A percentile compares a stretch with the other conserved stretches of the same genome.
Conservation (phyloP, 164 flowering plant genomes). For the Dillenia suffruticosa region DNA sequence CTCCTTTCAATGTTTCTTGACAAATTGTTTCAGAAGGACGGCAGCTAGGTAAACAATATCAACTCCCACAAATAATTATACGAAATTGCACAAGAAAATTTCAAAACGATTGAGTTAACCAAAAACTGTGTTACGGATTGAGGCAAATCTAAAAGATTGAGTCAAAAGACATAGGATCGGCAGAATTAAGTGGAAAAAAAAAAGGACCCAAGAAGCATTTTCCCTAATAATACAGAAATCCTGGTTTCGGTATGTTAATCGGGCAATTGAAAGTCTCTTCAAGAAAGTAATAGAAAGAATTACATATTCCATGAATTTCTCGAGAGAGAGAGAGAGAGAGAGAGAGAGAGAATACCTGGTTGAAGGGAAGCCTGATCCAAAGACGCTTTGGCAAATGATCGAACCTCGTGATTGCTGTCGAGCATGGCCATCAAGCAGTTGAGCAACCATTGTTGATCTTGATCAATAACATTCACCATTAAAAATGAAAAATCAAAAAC, state of each 20-base stretch:
- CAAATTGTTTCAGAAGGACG: constrained; percentile 85
- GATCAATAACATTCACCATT: constrained; percentile 33
- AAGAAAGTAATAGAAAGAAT: neutral
- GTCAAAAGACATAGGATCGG: constrained; percentile 11
- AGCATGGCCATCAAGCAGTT: constrained; percentile 82
- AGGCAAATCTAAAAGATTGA: neutral
- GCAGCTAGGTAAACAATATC: constrained; percentile 79
- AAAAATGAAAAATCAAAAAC: too few relatives aligned
- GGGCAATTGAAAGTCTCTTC: neutral
- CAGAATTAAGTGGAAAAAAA: constrained; percentile 65
- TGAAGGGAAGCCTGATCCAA: constrained; percentile 83
- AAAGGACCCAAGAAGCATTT: constrained; percentile 64
- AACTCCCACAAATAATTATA: constrained; percentile 36
- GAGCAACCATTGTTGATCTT: constrained; percentile 90
- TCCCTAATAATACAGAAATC: constrained; percentile 25
- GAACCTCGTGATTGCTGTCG: constrained; percentile 68
- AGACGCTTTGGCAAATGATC: constrained; percentile 83
- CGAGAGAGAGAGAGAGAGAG: too few relatives aligned
- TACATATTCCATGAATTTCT: too few relatives aligned
- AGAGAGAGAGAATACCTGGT: constrained; percentile 43
- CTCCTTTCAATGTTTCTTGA: constrained; percentile 93
- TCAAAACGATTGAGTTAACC: constrained; percentile 1
- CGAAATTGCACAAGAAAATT: neutral
- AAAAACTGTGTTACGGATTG: neutral
- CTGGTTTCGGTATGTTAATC: neutral